Percentiles rank a stretch among this genome's conserved stretches.
Evolutionary conservation across 2,329 filamentous ascomycete species (phyloP).

Genomic region (Beauveria scarabaeidicola): DNA sequence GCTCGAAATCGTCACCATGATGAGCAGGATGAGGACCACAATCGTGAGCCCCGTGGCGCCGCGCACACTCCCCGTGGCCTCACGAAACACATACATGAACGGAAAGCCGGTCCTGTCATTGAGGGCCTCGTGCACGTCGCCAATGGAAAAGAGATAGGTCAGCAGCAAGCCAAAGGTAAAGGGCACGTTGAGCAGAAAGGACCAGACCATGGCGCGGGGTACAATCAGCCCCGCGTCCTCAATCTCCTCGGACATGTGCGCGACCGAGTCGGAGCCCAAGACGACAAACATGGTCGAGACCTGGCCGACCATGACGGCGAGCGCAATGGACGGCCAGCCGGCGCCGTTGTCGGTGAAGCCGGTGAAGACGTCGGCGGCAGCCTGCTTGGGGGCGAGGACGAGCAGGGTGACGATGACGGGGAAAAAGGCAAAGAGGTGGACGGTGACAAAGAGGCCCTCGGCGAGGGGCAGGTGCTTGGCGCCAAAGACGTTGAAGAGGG

Average conservation of each 20-base stretch:
- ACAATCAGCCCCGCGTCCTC: constrained; percentile 12
- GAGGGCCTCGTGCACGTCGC: constrained; percentile 4
- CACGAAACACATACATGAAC: constrained; percentile 10
- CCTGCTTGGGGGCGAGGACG: constrained; percentile 12
- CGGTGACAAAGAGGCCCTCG: constrained; percentile 12
- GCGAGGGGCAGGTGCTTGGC: constrained; percentile 12
- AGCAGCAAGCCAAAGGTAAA: constrained; percentile 8
- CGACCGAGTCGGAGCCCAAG: constrained; percentile 13
- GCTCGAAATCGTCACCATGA: constrained; percentile 9
- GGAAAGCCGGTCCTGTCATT: constrained; percentile 5
- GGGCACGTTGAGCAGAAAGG: constrained; percentile 3
- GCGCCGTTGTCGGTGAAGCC: constrained; percentile 15
- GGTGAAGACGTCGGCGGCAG: constrained; percentile 12
- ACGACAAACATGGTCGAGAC: constrained; percentile 11
- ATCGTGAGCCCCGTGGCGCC: neutral
- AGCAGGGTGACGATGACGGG: constrained; percentile 14
- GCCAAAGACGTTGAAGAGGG: constrained; percentile 11
- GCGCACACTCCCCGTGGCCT: constrained; percentile 13
- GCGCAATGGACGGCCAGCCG: constrained; percentile 11
- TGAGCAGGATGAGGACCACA: constrained; percentile 8
- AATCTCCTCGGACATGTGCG: constrained; percentile 15
- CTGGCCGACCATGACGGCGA: constrained; percentile 15
- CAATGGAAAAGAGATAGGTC: constrained; percentile 9
- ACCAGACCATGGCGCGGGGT: constrained; percentile 10
- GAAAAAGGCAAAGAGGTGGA: constrained; percentile 13